Base-by-base conservation (phyloP, 306 rosid species). In the Vigna angularis region DNA sequence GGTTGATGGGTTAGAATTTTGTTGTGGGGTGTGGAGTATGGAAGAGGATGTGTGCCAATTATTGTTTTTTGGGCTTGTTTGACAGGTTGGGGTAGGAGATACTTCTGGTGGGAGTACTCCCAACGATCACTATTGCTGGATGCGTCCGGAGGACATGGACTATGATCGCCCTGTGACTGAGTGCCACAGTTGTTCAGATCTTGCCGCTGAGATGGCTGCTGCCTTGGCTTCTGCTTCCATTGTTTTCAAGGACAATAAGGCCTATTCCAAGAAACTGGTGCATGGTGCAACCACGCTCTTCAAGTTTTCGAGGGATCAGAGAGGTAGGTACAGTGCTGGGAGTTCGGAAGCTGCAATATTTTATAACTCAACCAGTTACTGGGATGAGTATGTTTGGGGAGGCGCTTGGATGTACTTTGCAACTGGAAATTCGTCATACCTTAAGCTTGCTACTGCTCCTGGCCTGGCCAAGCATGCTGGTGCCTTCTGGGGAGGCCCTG, bases 361-460 rank as follows among this genome's bases (percentile, higher is more conserved):
- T 86, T 96, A 96, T 56, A 96, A 96, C 74, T 96, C 99, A 42
- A 84, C 96, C 12, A 48, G 82, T 47, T 96, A 93, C 83, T 96
- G 89, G 90, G 99, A 96, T 83, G 99, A 96, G 77, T 93, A 77
- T 40, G 83, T 96, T 24, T 96, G 99, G 99, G 97, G 99, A 74
- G 96, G 97, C 1, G 97, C 99, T 58, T 96, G 99, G 99, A 81
- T 96, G 90, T 96, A 96, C 79, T 96, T 86, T 79, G 99, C 99
- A 42, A 96, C 99, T 7, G 99, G 99, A 24, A 96, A 96, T 70
- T 72, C 85, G 15, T 86, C 96, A 2, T 96, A 96, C 78, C 99
- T 96, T 68, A 86, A 82, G 83, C 96, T 96, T 73, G 93, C 97
- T 18, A 96, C 99, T 62, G 18, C 88, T 58, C 96, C 96, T 49